Base-by-base conservation (phyloP, 441 rosid species). In the Adansonia grandidieri region DNA sequence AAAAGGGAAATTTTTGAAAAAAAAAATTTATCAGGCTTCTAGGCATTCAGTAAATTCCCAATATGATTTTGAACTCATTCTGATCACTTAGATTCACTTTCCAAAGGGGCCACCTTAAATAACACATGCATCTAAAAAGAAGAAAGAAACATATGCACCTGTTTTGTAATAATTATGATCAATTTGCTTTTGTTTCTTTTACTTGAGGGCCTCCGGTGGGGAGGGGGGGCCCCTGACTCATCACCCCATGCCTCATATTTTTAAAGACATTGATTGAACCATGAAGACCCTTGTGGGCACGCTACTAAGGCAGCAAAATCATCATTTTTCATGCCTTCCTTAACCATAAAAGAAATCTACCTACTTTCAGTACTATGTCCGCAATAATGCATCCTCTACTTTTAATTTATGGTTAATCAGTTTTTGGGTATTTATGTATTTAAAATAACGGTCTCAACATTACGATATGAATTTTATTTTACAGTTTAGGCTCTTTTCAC, bases 251-350 rank as follows among this genome's bases (percentile, higher is more conserved):
- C 73, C 75, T 37, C 63, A 72, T 19, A 72, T 24, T 24, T 72
- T 72, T 54, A 17, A 72, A 54, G 63, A 71, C 75, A 71, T 71
- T 71, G 63, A 54, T 71, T 71, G 63, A 54, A 40, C 63, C 54
- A 71, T 71, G n/a, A 71, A 54, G 32, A n/a, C 50, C 54, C 50
- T 71, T 54, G 50, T 53, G 42, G 63, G 75, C 63, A 71, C 44
- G 14, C 62, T 22, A 44, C 32, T 24, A 22, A 14, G 28, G 56
- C 58, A 70, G 58, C 5, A 32, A 63, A 13, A 20, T 57, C 17
- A 4, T 37, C 63, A 71, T 15, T 32, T 71, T 53, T 37, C 44
- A 32, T 54, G 63, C 63, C 37, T 71, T 71, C 32, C 63, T 54
- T 37, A 71, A 54, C 75, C 42, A 3, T 4, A 15, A 71, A 71